A percentile compares a stretch with the other conserved stretches of the same genome.
Conservation (phyloP, 169 alveolate genomes). For the Eimeria brunetti region DNA sequence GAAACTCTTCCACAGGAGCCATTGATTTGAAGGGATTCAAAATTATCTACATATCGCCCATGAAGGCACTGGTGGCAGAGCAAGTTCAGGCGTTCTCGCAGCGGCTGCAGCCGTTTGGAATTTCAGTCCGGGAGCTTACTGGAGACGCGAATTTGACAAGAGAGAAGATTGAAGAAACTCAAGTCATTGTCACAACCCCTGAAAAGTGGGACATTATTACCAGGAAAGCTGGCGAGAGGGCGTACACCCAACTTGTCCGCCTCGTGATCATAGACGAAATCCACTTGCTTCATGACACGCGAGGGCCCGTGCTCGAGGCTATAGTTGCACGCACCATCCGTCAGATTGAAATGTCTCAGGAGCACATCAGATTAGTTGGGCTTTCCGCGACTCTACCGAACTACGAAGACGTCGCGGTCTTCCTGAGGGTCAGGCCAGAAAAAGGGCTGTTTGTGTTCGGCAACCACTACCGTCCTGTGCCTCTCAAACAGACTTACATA, state of each 20-base stretch:
- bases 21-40: slow-evolving; percentile 94
- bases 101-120: slow-evolving; percentile 81
- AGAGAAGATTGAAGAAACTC: slow-evolving; percentile 98
- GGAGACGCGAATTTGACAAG: slow-evolving; percentile 88
- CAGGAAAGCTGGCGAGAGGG: slow-evolving; percentile 97
- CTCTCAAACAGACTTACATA: slow-evolving; percentile 96
- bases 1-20: slow-evolving; percentile 81
- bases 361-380: slow-evolving; percentile 95
- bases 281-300: slow-evolving; percentile 98
- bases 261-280: slow-evolving; percentile 99
- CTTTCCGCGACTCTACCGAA: slow-evolving; percentile 99
- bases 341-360: slow-evolving; percentile 92
- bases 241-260: slow-evolving; percentile 95
- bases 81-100: slow-evolving; percentile 84
- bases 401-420: slow-evolving; percentile 98
- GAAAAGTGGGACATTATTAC: slow-evolving; percentile 99
- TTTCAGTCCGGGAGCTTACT: slow-evolving; percentile 79
- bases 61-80: slow-evolving; percentile 99
- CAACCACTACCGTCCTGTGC: slow-evolving; percentile 98
- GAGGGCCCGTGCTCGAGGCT: slow-evolving; percentile 99
- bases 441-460: slow-evolving; percentile 98
- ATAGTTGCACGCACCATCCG: slow-evolving; percentile 99
- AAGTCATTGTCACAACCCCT: slow-evolving; percentile 99
- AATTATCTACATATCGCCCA: slow-evolving; percentile 99
- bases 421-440: slow-evolving; percentile 95